Evolutionary conservation across 2,329 filamentous ascomycete genomes (phyloP).

Genomic region (Lithohypha guttulata): DNA sequence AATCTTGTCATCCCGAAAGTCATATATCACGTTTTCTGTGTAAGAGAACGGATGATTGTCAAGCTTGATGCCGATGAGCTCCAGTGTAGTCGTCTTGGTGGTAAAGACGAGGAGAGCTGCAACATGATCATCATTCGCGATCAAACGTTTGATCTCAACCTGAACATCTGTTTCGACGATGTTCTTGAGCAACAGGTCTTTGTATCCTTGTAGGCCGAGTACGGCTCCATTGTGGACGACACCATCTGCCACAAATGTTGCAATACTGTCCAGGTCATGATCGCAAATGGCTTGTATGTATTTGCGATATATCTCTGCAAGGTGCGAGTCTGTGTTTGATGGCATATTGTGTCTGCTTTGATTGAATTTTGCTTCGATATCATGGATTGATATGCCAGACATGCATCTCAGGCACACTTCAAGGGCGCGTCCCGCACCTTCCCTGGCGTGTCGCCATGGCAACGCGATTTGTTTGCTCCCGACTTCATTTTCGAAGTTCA

Average conservation of each 20-base stretch:
- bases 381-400: too few relatives aligned
- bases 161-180: conserved; percentile 2
- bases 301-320: not conserved
- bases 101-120: conserved; percentile 6
- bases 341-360: too few relatives aligned
- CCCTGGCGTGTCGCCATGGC: too few relatives aligned
- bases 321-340: not conserved
- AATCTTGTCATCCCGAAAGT: conserved; percentile 7
- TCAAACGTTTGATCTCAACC: conserved; percentile 2
- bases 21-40: conserved; percentile 4
- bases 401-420: too few relatives aligned
- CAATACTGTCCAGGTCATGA: conserved; percentile 2
- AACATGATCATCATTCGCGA: conserved; percentile 1
- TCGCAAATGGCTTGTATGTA: conserved; percentile 5
- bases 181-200: conserved; percentile 1
- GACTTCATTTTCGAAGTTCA: too few relatives aligned
- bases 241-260: not conserved
- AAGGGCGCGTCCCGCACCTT: too few relatives aligned
- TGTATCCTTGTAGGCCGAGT: conserved; percentile 5
- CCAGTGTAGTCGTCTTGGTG: not conserved
- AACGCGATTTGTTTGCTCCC: too few relatives aligned
- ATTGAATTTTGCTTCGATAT: not conserved
- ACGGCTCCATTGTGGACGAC: conserved; percentile 1
- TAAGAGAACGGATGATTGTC: conserved; percentile 2
- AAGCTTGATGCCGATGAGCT: conserved; percentile 3